A percentile compares a stretch with the other conserved stretches of the same genome.
Evolutionary conservation across 2,329 filamentous ascomycete genomes (phyloP).

Genomic region (Cladophialophora immunda): DNA sequence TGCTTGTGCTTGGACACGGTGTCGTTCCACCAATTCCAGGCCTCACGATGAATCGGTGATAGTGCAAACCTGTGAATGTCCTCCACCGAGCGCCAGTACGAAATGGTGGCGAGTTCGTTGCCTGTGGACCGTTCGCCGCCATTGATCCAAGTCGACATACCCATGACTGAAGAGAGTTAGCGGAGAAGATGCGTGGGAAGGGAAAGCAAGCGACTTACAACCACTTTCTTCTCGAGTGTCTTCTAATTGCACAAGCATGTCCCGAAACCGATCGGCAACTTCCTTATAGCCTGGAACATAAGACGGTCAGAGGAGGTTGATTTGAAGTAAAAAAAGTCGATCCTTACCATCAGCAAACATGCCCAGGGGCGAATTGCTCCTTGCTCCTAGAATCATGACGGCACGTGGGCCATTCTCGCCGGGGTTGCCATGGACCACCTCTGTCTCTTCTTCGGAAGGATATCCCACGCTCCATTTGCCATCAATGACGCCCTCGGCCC

Average conservation of each 20-base stretch:
- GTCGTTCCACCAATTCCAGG: conserved; percentile 61
- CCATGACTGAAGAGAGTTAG: conserved; percentile 47
- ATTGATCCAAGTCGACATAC: conserved; percentile 52
- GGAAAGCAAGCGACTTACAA: conserved; percentile 31
- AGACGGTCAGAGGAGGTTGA: background rate
- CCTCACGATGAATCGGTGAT: conserved; percentile 56
- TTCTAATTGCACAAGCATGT: conserved; percentile 43
- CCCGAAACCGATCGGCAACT: conserved; percentile 44
- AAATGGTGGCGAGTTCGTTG: conserved; percentile 53
- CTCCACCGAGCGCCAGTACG: conserved; percentile 62
- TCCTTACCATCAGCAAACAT: conserved; percentile 47
- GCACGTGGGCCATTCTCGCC: conserved; percentile 45
- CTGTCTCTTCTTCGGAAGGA: conserved; percentile 47
- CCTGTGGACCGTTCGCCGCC: conserved; percentile 50
- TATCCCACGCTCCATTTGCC: conserved; percentile 45
- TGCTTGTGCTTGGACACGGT: conserved; percentile 48
- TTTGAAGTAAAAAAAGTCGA: too few species aligned
- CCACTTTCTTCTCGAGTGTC: conserved; percentile 56
- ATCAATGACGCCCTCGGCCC: conserved; percentile 46
- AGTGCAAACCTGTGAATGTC: conserved; percentile 64
- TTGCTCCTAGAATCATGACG: conserved; percentile 51
- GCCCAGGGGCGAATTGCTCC: conserved; percentile 50
- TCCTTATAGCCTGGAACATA: conserved; percentile 20
- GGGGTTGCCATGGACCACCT: conserved; percentile 39
- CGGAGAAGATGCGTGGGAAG: background rate